Percentiles rank a stretch among this genome's conserved stretches.
Conservation (phyloP, 306 rosid species). For the Prunus dulcis region DNA sequence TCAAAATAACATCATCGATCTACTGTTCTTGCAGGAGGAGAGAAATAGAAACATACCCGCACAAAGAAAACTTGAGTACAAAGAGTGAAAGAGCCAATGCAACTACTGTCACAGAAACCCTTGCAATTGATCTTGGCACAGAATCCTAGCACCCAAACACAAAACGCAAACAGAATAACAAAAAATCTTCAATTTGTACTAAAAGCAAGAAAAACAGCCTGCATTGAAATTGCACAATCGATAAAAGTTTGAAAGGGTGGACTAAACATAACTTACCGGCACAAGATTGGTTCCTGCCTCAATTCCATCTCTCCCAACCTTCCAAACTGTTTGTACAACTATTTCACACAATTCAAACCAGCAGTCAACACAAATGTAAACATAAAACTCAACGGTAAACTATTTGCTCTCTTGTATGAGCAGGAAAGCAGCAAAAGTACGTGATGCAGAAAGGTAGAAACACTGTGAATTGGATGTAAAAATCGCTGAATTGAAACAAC, state of each 20-base stretch:
- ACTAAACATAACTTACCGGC: constrained; percentile 38
- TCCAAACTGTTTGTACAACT: constrained; percentile 71
- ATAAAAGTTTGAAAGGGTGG: not conserved
- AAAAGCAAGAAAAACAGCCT: not conserved
- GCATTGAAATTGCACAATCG: not conserved
- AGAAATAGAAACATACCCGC: no score
- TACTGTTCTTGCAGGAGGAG: constrained; percentile 7
- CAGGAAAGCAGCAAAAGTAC: not conserved
- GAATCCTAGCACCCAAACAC: constrained; percentile 26
- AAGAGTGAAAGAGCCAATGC: constrained; percentile 54
- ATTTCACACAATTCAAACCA: constrained; percentile 18
- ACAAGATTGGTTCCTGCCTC: constrained; percentile 62
- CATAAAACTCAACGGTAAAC: not conserved
- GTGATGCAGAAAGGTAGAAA: not conserved
- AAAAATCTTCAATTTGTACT: not conserved
- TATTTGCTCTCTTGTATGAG: not conserved
- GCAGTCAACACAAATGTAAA: constrained; percentile 4
- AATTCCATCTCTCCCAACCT: constrained; percentile 75
- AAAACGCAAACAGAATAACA: not conserved
- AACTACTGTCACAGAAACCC: constrained; percentile 51
- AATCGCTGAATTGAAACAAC: no score
- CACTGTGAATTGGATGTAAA: not conserved
- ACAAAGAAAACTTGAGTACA: constrained; percentile 44
- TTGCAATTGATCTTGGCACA: constrained; percentile 60
- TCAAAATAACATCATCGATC: not conserved